Evolutionary conservation across 768 basidiomycete genomes (phyloP).

Genomic region (Rhodotorula paludigena): DNA sequence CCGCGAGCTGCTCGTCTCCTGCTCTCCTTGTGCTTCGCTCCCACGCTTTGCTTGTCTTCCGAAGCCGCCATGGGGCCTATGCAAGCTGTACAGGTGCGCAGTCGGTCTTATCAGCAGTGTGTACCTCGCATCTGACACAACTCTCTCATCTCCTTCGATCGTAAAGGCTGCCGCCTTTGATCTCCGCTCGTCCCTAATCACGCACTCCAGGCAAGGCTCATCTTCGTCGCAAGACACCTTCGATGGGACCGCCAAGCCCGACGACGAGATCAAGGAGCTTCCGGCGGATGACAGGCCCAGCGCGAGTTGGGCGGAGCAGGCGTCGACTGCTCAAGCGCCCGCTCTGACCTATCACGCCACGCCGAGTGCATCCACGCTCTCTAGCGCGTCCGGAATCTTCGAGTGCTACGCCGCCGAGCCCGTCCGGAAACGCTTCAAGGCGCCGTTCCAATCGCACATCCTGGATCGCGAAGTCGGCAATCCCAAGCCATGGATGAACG

Average conservation of each 20-base stretch:
- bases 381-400: background rate
- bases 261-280: background rate
- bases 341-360: background rate
- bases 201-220: background rate
- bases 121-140: too few species aligned
- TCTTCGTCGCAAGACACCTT: background rate
- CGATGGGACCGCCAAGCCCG: too few species aligned
- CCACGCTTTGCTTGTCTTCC: too few species aligned
- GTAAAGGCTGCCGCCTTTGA: background rate
- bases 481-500: constrained; percentile 36
- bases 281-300: background rate
- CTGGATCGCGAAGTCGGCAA: constrained; percentile 17
- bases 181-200: background rate
- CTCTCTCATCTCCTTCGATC: background rate
- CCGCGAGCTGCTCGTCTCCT: too few species aligned
- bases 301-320: background rate
- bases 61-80: too few species aligned
- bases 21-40: too few species aligned
- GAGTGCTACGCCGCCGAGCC: background rate
- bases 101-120: too few species aligned
- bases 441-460: constrained; percentile 13
- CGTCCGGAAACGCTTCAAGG: constrained; percentile 19
- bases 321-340: background rate
- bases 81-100: too few species aligned
- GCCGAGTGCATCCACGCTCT: background rate